Evolutionary conservation across 805 yeast species (phyloP).

Genomic region (Suhomyces xylopsoci): DNA sequence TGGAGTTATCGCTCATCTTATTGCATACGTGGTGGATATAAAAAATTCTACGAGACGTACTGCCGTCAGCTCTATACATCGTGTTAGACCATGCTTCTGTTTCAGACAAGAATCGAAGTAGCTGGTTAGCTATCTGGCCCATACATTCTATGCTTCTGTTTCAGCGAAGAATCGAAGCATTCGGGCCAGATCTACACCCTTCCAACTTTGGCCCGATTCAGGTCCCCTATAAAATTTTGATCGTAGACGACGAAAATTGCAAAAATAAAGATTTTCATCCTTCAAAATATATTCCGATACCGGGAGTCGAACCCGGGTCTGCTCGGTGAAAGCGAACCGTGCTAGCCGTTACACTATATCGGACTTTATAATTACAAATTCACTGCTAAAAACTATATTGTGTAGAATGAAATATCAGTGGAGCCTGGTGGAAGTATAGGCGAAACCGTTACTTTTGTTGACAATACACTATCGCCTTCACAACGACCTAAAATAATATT

Average conservation of each 20-base stretch:
- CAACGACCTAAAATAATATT: too few species aligned
- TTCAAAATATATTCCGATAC: slow-evolving; percentile 53
- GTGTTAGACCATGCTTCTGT: not conserved
- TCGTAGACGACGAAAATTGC: not conserved
- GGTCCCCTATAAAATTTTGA: not conserved
- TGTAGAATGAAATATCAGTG: too few species aligned
- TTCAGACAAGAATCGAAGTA: not conserved
- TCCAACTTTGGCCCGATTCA: not conserved
- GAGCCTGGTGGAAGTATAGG: too few species aligned
- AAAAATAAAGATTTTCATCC: too few species aligned
- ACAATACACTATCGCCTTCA: too few species aligned
- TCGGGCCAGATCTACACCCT: not conserved
- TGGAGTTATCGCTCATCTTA: not conserved
- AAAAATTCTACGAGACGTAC: not conserved
- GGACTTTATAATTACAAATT: slow-evolving; percentile 29
- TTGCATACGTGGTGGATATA: not conserved
- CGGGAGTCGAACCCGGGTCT: slow-evolving; percentile 85
- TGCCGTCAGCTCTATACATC: not conserved
- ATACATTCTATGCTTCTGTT: not conserved
- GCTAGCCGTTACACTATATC: slow-evolving; percentile 80
- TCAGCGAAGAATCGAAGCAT: not conserved
- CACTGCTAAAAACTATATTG: too few species aligned
- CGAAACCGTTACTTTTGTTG: too few species aligned
- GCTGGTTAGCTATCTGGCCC: not conserved
- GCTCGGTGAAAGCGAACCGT: slow-evolving; percentile 84